Base-by-base conservation (phyloP, 495 filamentous ascomycete genomes). In the Amphirosellinia nigrospora region DNA sequence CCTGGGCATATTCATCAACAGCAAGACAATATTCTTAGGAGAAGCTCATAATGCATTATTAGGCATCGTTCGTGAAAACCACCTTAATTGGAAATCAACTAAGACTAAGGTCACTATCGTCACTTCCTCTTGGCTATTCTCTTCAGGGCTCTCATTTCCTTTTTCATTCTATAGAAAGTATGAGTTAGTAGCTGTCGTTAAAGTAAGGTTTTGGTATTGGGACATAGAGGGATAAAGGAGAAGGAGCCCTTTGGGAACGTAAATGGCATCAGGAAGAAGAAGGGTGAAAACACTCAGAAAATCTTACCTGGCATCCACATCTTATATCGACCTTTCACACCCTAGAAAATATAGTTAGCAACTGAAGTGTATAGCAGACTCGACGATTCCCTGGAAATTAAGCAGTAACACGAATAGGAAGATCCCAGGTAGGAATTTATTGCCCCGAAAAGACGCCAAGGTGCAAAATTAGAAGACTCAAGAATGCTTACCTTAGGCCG, bases 321-420 rank as follows among this genome's bases (percentile, higher is more conserved):
- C 90, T 98, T 98, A 81, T 99, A 99, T 77, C 92, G 91, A 45
- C 96, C 96, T 87, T 98, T 99, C 61, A 98, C 95, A 64, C 94
- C 94, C 74, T 69, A 36, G 13, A 55, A 16, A 23, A 21, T 34
- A 23, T 34, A 19, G 43, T 69, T 36, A 69, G 67, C 15, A 69
- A 69, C 9, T 43, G 7, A 1, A 19, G 89, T 89, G 71, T 45
- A 86, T 86, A 32, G 46, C n/a, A 1, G 30, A n/a, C 68, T 3
- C 32, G 46, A 39, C 34, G 4, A 74, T 71, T 67, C 41, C 4
- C 2, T 32, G 9, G 23, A 68, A 38, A 39, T 26, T n/a, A 66
- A 9, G 63, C 45, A 39, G 50, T 26, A 21, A 30, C 9, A 32
- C 16, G 39, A 58, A 56, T 28, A 58, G 19, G 13, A 39, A 15